phyloP scores from a whole-genome alignment of 805 yeast species.

The Lachancea meyersii region DNA sequence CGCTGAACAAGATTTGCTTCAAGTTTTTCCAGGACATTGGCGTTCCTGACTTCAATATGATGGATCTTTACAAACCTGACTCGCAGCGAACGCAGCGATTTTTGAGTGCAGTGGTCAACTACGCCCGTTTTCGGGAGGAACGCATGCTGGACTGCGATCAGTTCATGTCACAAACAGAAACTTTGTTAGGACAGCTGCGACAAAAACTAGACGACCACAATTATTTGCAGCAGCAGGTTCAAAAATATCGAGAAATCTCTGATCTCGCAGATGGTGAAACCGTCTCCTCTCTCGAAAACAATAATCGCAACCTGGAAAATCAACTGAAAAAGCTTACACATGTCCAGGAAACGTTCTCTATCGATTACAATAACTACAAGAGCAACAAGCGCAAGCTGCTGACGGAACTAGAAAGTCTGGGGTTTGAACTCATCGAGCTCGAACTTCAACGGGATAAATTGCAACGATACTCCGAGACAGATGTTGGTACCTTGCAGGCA shows the following conservation, averaged over 20 bases:
- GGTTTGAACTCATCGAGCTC: conserved; percentile 49
- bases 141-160: conserved; percentile 64
- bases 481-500: conserved; percentile 48
- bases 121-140: conserved; percentile 77
- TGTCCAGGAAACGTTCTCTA: conserved; percentile 54
- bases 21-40: conserved; percentile 68
- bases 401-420: conserved; percentile 54
- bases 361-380: conserved; percentile 60
- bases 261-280: conserved; percentile 21
- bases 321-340: conserved; percentile 56
- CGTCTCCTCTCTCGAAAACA: conserved; percentile 40
- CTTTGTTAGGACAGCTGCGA: conserved; percentile 41
- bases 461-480: conserved; percentile 52
- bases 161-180: conserved; percentile 49
- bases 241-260: conserved; percentile 32
- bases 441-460: conserved; percentile 55
- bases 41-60: conserved; percentile 64
- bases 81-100: conserved; percentile 54
- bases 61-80: conserved; percentile 78
- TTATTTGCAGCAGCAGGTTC: conserved; percentile 32
- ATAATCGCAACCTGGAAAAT: conserved; percentile 51
- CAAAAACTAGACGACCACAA: conserved; percentile 39
- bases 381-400: conserved; percentile 53
- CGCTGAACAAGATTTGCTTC: conserved; percentile 53
- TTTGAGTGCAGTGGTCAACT: conserved; percentile 78